Evolutionary conservation across 2,329 filamentous ascomycete genomes (phyloP).

Genomic region (Fusarium sp.): DNA sequence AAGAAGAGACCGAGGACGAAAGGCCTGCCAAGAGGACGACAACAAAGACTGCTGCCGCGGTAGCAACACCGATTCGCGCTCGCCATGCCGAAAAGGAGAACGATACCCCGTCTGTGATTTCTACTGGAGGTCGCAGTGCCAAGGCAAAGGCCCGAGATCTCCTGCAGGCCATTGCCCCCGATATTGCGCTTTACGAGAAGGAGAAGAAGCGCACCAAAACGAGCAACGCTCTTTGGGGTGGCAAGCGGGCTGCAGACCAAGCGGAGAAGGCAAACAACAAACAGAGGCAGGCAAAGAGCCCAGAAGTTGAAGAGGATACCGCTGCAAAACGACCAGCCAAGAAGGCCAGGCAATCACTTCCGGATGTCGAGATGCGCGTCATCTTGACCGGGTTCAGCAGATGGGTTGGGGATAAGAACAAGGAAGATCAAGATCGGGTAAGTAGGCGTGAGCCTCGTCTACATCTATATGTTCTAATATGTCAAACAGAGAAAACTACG

Average conservation of each 20-base stretch:
- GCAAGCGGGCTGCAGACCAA: slow-evolving; percentile 70
- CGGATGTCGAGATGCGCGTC: slow-evolving; percentile 78
- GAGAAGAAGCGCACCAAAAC: slow-evolving; percentile 82
- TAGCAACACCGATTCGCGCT: slow-evolving; percentile 54
- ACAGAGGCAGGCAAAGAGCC: slow-evolving; percentile 57
- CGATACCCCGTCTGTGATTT: slow-evolving; percentile 75
- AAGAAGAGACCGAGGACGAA: slow-evolving; percentile 51
- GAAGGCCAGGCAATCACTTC: slow-evolving; percentile 68
- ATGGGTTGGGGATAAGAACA: slow-evolving; percentile 80
- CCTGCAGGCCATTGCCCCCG: slow-evolving; percentile 81
- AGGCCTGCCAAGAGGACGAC: slow-evolving; percentile 47
- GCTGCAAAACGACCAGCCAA: slow-evolving; percentile 67
- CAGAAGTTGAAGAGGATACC: slow-evolving; percentile 60
- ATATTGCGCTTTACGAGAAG: slow-evolving; percentile 92
- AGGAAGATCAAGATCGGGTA: slow-evolving; percentile 85
- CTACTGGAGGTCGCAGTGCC: slow-evolving; percentile 84
- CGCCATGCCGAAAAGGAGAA: slow-evolving; percentile 80
- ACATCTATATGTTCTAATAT: slow-evolving; percentile 29
- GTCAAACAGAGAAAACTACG: slow-evolving; percentile 78
- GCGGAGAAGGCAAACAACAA: slow-evolving; percentile 66
- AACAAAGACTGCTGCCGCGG: slow-evolving; percentile 30
- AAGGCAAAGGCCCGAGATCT: slow-evolving; percentile 86
- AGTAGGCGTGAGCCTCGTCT: slow-evolving; percentile 48
- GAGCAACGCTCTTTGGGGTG: slow-evolving; percentile 66
- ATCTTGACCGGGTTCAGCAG: slow-evolving; percentile 85